Evolutionary conservation across 1,139 yeast genomes (phyloP), one percentile per base, ranked within the genome.

Genomic region (Debaryomyces nepalensis): DNA sequence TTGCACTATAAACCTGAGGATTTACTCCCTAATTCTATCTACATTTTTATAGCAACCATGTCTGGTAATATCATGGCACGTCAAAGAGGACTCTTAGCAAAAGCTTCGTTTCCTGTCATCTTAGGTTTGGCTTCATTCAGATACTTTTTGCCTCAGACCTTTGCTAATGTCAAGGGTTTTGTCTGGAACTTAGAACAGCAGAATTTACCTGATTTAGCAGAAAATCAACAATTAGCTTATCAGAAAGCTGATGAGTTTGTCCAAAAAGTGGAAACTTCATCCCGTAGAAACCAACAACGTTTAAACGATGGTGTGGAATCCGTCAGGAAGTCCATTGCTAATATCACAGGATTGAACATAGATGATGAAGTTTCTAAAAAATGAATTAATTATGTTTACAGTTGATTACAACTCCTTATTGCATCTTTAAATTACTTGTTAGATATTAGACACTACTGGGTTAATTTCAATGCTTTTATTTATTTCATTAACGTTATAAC

Each of bases 1-100:
- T 73, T 93, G 51, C 93, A 87, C 62, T 79, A 81, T 52, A 82
- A 76, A 50, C 70, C 77, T 40, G 98, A 90, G 63, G 87, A 82
- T 46, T 66, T 91, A 41, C 70, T 87, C 36, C 96, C 97, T 8
- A 89, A 88, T 46, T 67, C 84, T 4, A 67, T 88, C 20, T 90
- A 87, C 57, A 73, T 88, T 20, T 58, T 81, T 9, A 80, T 90
- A 32, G 93, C 91, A n/a, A 75, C 83, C 2, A 75, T 91, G 54
- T 71, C 95, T 4, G 98, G 97, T 40, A 79, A 88, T 21, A 82
- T 93, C 38, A 61, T 87, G 39, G 81, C 96, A 3, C 88, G 96
- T 58, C 83, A 83, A 55, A 77, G 88, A 47, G 79, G 82, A 37
- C 46, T 85, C 10, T 41, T 84, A 4, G 61, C 87, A 11, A 82